Percentiles rank a stretch among this genome's conserved stretches.
These are phyloP conservation scores for Endoconidiophora polonica DNA, from an alignment of 2,329 filamentous ascomycete genomes.

Conservation along the genomic window DNA sequence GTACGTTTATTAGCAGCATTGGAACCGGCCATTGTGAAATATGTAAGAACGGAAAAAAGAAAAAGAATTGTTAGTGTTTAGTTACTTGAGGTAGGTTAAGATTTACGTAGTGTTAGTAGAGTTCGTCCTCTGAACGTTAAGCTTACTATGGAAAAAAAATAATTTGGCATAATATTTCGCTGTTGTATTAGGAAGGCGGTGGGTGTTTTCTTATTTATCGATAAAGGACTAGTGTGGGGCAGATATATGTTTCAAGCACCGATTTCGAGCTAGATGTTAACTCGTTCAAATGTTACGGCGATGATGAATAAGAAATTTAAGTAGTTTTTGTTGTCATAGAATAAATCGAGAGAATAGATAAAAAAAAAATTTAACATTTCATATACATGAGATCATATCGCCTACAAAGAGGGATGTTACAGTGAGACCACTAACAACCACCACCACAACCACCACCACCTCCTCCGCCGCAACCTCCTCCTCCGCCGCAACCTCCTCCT, in stretches of 20 bases:
- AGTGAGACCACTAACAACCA: background rate
- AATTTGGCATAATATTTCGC: background rate
- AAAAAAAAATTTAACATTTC: background rate
- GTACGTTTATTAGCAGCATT: slow-evolving; percentile 19
- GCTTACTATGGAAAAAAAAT: slow-evolving; percentile 7
- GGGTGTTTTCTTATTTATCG: slow-evolving; percentile 4
- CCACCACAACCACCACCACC: slow-evolving; percentile 1
- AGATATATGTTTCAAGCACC: background rate
- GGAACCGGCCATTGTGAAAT: slow-evolving; percentile 9
- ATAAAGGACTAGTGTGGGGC: slow-evolving; percentile 6
- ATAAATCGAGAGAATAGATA: background rate
- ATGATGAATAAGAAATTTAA: background rate
- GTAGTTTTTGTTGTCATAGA: background rate
- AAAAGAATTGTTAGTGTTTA: background rate
- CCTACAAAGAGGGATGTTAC: too few relatives aligned
- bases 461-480: background rate
- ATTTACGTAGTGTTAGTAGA: background rate
- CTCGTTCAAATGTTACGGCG: too few relatives aligned
- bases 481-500: background rate
- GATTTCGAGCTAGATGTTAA: too few relatives aligned
- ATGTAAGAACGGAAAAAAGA: background rate
- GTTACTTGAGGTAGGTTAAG: background rate
- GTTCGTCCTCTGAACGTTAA: background rate
- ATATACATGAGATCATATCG: too few relatives aligned
- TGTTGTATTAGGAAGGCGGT: slow-evolving; percentile 7